Evolutionary conservation across 2,329 filamentous ascomycete genomes (phyloP).

Genomic region (Penicillium hordei): DNA sequence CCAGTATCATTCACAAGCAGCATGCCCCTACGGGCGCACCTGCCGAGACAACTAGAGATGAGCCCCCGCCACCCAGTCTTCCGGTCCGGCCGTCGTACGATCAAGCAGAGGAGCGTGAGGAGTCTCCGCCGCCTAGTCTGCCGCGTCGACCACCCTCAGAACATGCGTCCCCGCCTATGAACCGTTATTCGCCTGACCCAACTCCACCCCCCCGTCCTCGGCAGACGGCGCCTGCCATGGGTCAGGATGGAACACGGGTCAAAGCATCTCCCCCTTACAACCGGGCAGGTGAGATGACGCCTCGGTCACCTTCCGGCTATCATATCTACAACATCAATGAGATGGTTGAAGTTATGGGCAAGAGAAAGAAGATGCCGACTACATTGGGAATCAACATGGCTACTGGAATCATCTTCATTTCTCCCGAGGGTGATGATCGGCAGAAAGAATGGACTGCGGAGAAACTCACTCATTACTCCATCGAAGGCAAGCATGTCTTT

Average conservation of each 20-base stretch:
- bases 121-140: slow-evolving; percentile 49
- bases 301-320: slow-evolving; percentile 72
- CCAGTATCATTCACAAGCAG: slow-evolving; percentile 47
- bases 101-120: slow-evolving; percentile 58
- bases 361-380: slow-evolving; percentile 98
- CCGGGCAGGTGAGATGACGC: slow-evolving; percentile 51
- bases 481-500: slow-evolving; percentile 97
- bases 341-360: slow-evolving; percentile 95
- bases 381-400: slow-evolving; percentile 89
- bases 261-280: slow-evolving; percentile 58
- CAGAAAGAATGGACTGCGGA: slow-evolving; percentile 93
- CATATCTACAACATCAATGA: slow-evolving; percentile 97
- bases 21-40: slow-evolving; percentile 35
- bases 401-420: slow-evolving; percentile 85
- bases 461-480: slow-evolving; percentile 94
- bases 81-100: slow-evolving; percentile 58
- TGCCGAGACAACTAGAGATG: slow-evolving; percentile 28
- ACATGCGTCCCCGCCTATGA: slow-evolving; percentile 56
- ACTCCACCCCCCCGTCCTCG: slow-evolving; percentile 39
- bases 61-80: slow-evolving; percentile 37
- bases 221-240: slow-evolving; percentile 18
- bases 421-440: slow-evolving; percentile 80
- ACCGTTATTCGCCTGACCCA: slow-evolving; percentile 56
- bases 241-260: slow-evolving; percentile 44
- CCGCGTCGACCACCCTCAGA: slow-evolving; percentile 63